These are phyloP conservation scores for Pseudogymnoascus sp. DNA, from an alignment of 2,329 filamentous ascomycete genomes.

Conservation along the genomic window DNA sequence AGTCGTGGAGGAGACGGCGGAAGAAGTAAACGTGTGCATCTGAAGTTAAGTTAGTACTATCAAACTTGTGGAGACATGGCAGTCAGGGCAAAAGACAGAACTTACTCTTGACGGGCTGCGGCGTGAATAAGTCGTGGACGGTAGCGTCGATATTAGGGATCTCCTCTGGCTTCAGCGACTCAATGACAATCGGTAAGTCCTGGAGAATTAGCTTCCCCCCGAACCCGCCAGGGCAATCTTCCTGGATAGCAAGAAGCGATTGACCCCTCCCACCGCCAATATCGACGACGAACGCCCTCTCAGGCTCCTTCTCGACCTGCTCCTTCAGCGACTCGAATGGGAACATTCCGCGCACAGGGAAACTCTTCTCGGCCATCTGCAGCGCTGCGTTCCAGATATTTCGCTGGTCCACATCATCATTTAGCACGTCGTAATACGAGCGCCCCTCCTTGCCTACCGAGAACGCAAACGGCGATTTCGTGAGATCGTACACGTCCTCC, in stretches of 20 bases:
- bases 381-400: slow-evolving; percentile 19
- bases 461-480: slow-evolving; percentile 17
- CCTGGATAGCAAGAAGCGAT: slow-evolving; percentile 12
- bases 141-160: slow-evolving; percentile 23
- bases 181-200: slow-evolving; percentile 22
- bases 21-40: slow-evolving; percentile 25
- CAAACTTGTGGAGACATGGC: not conserved
- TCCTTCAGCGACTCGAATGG: slow-evolving; percentile 15
- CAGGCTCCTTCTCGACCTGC: slow-evolving; percentile 9
- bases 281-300: slow-evolving; percentile 16
- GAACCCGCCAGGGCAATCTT: slow-evolving; percentile 13
- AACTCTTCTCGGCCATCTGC: slow-evolving; percentile 13
- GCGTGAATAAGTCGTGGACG: slow-evolving; percentile 23
- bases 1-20: slow-evolving; percentile 23
- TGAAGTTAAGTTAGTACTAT: slow-evolving; percentile 9
- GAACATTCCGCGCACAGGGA: slow-evolving; percentile 19
- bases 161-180: slow-evolving; percentile 16
- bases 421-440: slow-evolving; percentile 19
- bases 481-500: slow-evolving; percentile 17
- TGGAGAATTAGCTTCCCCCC: slow-evolving; percentile 23
- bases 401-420: slow-evolving; percentile 11
- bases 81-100: not conserved
- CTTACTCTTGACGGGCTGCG: slow-evolving; percentile 23
- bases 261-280: slow-evolving; percentile 18
- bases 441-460: slow-evolving; percentile 16